Conservation (phyloP, 257 asterid species). For the Nicotiana paniculata region DNA sequence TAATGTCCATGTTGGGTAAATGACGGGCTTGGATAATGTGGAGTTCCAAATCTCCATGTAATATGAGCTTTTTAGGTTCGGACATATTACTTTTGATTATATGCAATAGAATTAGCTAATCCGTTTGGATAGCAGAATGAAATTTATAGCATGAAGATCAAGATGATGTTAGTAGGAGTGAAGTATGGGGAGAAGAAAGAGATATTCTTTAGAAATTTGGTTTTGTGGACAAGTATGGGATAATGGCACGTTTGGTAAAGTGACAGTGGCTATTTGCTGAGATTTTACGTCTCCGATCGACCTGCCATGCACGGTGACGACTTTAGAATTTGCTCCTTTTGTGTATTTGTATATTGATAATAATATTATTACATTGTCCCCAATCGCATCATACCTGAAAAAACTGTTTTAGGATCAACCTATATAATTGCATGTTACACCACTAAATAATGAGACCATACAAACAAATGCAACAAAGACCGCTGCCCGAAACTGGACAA, state of each 20-base stretch:
- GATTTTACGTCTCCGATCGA: neutral
- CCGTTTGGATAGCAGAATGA: neutral
- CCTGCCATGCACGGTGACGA: neutral
- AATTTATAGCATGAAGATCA: neutral
- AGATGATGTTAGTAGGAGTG: neutral
- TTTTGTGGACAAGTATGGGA: neutral
- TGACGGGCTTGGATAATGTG: conserved; percentile 56
- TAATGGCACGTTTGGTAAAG: neutral
- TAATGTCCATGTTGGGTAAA: conserved; percentile 84
- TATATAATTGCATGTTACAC: too few species aligned
- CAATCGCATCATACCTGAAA: too few species aligned
- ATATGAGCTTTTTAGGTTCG: neutral
- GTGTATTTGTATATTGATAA: too few species aligned
- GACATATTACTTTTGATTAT: neutral
- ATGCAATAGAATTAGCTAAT: neutral
- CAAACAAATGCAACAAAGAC: too few species aligned
- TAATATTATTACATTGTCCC: too few species aligned
- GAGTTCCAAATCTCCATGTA: conserved; percentile 79
- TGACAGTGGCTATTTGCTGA: neutral
- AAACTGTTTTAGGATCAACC: too few species aligned
- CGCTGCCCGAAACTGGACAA: too few species aligned
- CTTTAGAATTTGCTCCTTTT: too few species aligned
- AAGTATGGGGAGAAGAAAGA: neutral
- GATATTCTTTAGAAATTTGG: neutral
- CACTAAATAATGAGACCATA: too few species aligned